Percentiles rank a stretch among this genome's conserved stretches.
Conservation (phyloP, 2,329 filamentous ascomycete species). For the Aspergillus alliaceus region DNA sequence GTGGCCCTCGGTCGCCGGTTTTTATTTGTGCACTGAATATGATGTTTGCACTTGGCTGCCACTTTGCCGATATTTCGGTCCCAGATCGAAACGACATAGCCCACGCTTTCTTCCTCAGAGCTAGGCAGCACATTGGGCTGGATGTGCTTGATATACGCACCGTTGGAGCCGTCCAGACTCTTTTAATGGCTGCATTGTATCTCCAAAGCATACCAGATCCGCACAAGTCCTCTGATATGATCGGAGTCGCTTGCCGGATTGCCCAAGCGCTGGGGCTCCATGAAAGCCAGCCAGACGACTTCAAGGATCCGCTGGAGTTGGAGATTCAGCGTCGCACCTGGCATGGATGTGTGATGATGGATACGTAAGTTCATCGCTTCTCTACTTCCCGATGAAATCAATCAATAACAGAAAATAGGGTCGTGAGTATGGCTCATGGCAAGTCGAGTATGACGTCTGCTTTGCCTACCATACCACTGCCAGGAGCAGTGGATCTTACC, state of each 20-base stretch:
- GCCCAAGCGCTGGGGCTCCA: slow-evolving; percentile 47
- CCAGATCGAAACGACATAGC: slow-evolving; percentile 29
- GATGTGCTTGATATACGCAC: slow-evolving; percentile 41
- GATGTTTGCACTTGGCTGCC: slow-evolving; percentile 45
- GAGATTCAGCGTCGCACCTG: slow-evolving; percentile 41
- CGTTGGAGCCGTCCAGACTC: slow-evolving; percentile 42
- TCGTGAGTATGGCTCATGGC: slow-evolving; percentile 42
- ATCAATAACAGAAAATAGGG: slow-evolving; percentile 18
- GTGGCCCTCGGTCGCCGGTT: slow-evolving; percentile 35
- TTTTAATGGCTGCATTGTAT: slow-evolving; percentile 41
- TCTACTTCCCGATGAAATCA: not conserved
- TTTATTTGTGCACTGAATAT: slow-evolving; percentile 47
- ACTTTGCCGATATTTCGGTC: slow-evolving; percentile 37
- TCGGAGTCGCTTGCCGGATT: slow-evolving; percentile 44
- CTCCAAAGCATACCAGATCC: slow-evolving; percentile 45
- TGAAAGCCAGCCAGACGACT: slow-evolving; percentile 20
- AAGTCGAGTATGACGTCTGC: slow-evolving; percentile 36
- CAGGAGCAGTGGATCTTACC: slow-evolving; percentile 10
- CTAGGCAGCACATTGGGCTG: slow-evolving; percentile 36
- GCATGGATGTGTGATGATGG: slow-evolving; percentile 43
- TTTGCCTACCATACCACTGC: slow-evolving; percentile 25
- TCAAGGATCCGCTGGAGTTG: slow-evolving; percentile 29
- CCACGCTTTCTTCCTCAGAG: slow-evolving; percentile 36
- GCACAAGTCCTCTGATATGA: slow-evolving; percentile 44
- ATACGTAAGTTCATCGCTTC: slow-evolving; percentile 30